Evolutionary conservation across 164 flowering plant species (phyloP).

Genomic region (Kalanchoe fedtschenkoi): DNA sequence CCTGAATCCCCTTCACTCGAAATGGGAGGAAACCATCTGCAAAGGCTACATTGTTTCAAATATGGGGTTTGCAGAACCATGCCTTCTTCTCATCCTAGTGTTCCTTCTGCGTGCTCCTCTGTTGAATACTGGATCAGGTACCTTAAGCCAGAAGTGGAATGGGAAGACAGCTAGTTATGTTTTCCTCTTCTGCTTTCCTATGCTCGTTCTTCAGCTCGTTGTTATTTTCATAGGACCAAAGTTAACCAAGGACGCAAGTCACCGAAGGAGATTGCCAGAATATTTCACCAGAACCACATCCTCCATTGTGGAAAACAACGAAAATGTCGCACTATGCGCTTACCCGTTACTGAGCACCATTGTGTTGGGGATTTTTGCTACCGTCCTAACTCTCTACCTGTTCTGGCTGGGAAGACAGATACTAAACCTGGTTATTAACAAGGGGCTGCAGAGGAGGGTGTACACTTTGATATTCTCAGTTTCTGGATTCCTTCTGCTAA

Average conservation of each 20-base stretch:
- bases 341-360: slow-evolving; percentile 82
- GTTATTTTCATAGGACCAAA: slow-evolving; percentile 54
- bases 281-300: slow-evolving; percentile 44
- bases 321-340: slow-evolving; percentile 47
- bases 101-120: slow-evolving; percentile 82
- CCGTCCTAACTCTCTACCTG: slow-evolving; percentile 44
- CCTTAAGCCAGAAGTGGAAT: slow-evolving; percentile 62
- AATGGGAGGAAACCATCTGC: slow-evolving; percentile 87
- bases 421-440: slow-evolving; percentile 66
- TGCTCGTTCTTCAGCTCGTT: slow-evolving; percentile 60
- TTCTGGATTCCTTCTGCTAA: slow-evolving; percentile 56
- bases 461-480: slow-evolving; percentile 57
- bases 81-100: slow-evolving; percentile 63
- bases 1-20: slow-evolving; percentile 27
- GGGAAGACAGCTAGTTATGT: slow-evolving; percentile 49
- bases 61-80: slow-evolving; percentile 93
- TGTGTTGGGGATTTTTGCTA: slow-evolving; percentile 58
- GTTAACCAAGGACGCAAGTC: slow-evolving; percentile 20
- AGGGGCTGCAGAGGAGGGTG: slow-evolving; percentile 72
- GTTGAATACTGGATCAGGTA: slow-evolving; percentile 51
- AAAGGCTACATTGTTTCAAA: slow-evolving; percentile 76
- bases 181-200: slow-evolving; percentile 61
- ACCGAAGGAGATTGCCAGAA: slow-evolving; percentile 29
- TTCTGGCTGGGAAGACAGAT: slow-evolving; percentile 71
- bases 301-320: slow-evolving; percentile 5